Percentiles rank a stretch among this genome's conserved stretches.
These are phyloP conservation scores for Bryoglossum gracile DNA, from an alignment of 495 filamentous ascomycete genomes.

Conservation along the genomic window DNA sequence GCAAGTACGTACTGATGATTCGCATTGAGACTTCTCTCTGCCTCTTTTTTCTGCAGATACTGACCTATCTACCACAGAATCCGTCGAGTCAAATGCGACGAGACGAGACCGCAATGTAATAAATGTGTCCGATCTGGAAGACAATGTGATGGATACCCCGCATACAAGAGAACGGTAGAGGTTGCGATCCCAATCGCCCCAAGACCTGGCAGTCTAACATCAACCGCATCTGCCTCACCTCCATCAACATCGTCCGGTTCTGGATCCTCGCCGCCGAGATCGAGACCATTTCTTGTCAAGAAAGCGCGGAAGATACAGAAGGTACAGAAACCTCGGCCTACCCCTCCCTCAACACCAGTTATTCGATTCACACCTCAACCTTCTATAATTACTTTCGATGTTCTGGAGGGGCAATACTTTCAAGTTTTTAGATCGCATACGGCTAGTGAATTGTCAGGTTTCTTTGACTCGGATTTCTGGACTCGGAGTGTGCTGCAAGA, in stretches of 20 bases:
- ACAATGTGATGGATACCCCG: constrained; percentile 44
- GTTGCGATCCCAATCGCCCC: constrained; percentile 19
- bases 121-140: constrained; percentile 48
- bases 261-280: neutral
- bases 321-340: constrained; percentile 25
- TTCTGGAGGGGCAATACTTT: constrained; percentile 48
- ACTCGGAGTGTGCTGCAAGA: constrained; percentile 49
- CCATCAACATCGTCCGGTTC: neutral
- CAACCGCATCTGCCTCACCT: neutral
- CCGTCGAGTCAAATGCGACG: constrained; percentile 61
- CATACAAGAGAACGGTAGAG: constrained; percentile 27
- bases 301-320: neutral
- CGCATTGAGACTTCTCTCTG: neutral
- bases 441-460: constrained; percentile 51
- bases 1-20: constrained; percentile 40
- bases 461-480: constrained; percentile 59
- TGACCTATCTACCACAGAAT: constrained; percentile 34
- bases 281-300: constrained; percentile 2
- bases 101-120: constrained; percentile 49
- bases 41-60: constrained; percentile 4
- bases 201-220: constrained; percentile 7
- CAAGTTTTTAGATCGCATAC: constrained; percentile 53
- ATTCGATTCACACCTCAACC: constrained; percentile 4
- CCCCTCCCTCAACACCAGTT: constrained; percentile 32
- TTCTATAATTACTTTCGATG: constrained; percentile 17